Evolutionary conservation across 148 eudicot genomes (phyloP), one percentile per base, ranked within the genome.

Genomic region (Arbutus unedo): DNA sequence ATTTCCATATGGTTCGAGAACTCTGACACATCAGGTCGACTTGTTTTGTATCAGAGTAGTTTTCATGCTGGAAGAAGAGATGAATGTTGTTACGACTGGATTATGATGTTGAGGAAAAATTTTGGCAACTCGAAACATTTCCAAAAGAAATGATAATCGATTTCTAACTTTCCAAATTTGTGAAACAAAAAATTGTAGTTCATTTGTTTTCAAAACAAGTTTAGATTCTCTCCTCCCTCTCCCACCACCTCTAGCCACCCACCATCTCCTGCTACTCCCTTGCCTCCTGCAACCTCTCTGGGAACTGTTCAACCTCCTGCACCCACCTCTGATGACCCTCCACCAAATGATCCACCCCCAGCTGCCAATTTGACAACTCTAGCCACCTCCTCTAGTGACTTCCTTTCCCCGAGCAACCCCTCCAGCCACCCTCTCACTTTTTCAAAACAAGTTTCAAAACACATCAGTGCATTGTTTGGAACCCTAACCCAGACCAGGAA

Each of bases 61-160:
- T 70, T 81, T 70, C 60, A 45, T 66, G 82, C 31, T 50, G 59
- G 60, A 38, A 50, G 31, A 67, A 50, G 76, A 38, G 60, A 66
- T 79, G 48, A 62, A 64, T 47, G 48, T n/a, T 45, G 82, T 80
- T 38, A 9, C 49, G 25, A 64, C 14, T 6, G 56, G 38, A 51
- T 38, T 19, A 51, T 25, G 16, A 49, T 80, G 62, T 25, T 38
- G 47, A 25, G 8, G 31, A 66, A 3, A 11, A 10, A 4, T 5
- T 11, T 11, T 31, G 41, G 44, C 2, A 25, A 9, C 43, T 66
- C 16, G 4, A 10, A 4, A 11, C 5, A 8, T 31, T 66, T 9
- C 43, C 71, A 25, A 25, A 66, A 66, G 38, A 62, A 62, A 62
- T 62, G 68, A 1, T 62, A 62, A 23, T 62, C 21, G 15, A 10